A percentile compares a stretch with the other conserved stretches of the same genome.
phyloP scores from a whole-genome alignment of 2,329 filamentous ascomycete genomes.

The Diaporthe vexans region DNA sequence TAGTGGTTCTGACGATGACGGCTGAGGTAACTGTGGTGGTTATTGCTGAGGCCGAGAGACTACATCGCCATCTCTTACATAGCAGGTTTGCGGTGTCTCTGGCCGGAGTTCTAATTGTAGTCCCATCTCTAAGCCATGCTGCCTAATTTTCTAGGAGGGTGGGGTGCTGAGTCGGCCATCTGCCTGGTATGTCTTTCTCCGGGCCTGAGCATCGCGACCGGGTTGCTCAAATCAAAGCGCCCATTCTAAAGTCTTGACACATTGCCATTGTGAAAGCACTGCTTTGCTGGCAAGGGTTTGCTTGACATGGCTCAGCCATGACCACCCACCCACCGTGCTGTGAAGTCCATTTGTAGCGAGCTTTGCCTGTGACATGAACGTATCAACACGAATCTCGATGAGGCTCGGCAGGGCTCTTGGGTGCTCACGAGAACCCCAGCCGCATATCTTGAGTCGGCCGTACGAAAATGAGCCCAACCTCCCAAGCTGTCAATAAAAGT shows the following conservation, averaged over 20 bases:
- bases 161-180: not conserved
- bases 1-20: not conserved
- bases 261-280: not conserved
- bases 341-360: not conserved
- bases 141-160: not conserved
- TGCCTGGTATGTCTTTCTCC: not conserved
- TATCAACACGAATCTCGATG: not conserved
- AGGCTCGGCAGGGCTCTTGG: not conserved
- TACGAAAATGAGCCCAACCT: not conserved
- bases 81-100: not conserved
- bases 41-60: not conserved
- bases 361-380: not conserved
- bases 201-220: not conserved
- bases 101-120: not conserved
- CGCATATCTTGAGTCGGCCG: not conserved
- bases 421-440: not conserved
- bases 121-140: not conserved
- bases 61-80: not conserved
- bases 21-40: not conserved
- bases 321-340: no score
- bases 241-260: not conserved
- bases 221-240: not conserved
- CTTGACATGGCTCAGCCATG: not conserved
- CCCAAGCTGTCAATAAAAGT: not conserved
- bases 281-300: not conserved